A percentile compares a stretch with the other conserved stretches of the same genome.
Conservation (phyloP, 2,329 filamentous ascomycete species). For the Aspergillus sp. region DNA sequence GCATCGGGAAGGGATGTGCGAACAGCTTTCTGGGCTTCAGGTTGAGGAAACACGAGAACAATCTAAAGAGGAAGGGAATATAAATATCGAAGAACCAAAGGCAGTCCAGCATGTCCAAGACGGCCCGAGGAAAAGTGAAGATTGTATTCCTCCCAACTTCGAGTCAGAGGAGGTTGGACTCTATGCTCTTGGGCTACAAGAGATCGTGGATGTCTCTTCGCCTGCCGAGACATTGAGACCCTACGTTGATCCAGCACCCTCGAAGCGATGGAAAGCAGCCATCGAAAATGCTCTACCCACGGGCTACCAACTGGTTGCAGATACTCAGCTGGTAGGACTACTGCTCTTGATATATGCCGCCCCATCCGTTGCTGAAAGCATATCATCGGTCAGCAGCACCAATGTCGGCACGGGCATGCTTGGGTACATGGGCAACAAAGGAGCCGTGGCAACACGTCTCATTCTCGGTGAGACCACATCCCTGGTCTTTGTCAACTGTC, state of each 20-base stretch:
- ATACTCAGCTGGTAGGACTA: slow-evolving; percentile 82
- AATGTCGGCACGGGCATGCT: slow-evolving; percentile 84
- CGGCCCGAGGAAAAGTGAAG: slow-evolving; percentile 43
- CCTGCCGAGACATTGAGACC: slow-evolving; percentile 72
- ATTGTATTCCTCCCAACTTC: slow-evolving; percentile 38
- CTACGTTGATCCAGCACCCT: slow-evolving; percentile 67
- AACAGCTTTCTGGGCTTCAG: slow-evolving; percentile 54
- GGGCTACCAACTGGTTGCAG: slow-evolving; percentile 71
- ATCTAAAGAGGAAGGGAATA: slow-evolving; percentile 3
- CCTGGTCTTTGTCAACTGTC: slow-evolving; percentile 85
- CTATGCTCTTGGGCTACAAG: slow-evolving; percentile 86
- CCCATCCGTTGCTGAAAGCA: slow-evolving; percentile 65
- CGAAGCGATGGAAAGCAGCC: slow-evolving; percentile 75
- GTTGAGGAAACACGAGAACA: slow-evolving; percentile 17
- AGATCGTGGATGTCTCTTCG: slow-evolving; percentile 81
- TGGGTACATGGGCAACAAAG: slow-evolving; percentile 96
- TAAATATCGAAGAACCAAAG: slow-evolving; percentile 5
- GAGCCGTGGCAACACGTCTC: slow-evolving; percentile 75
- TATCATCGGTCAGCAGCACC: slow-evolving; percentile 76
- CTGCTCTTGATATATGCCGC: slow-evolving; percentile 82
- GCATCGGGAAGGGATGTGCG: slow-evolving; percentile 65
- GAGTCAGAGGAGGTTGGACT: slow-evolving; percentile 66
- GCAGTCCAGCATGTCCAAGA: slow-evolving; percentile 20
- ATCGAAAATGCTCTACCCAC: slow-evolving; percentile 68
- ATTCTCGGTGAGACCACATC: slow-evolving; percentile 85